Evolutionary conservation across 495 filamentous ascomycete species (phyloP), one percentile per base, ranked within the genome.

Genomic region (Talaromyces proteolyticus): DNA sequence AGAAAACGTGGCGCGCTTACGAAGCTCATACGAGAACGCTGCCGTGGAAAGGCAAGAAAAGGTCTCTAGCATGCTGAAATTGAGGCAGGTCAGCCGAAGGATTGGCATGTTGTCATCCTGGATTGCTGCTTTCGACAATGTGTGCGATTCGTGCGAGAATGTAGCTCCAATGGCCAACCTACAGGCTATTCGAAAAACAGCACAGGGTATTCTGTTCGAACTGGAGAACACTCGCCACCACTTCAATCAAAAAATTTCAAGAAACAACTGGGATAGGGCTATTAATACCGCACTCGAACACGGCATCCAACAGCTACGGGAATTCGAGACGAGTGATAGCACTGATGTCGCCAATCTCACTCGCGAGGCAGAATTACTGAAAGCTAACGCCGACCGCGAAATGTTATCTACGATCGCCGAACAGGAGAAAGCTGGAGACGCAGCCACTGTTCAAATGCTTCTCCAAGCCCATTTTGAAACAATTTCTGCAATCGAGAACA

Each of bases 401-500:
- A 78, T 84, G 2, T 75, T 91, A 50, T 67, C 78, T 7, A 82
- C 84, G n/a, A 80, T 97, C 22, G 61, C 86, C 16, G 91, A 96
- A 36, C 82, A 91, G 53, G 91, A 96, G 57, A 91, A 86, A 66
- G 75, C 76, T 38, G 87, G 87, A 29, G 88, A 95, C 65, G 80
- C 83, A 8, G 82, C 76, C 17, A 77, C 86, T 18, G 73, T 95
- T 56, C 91, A 96, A 64, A 76, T 86, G 5, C 78, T 97, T 38
- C 77, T 96, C 6, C 82, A 84, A 43, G 88, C 92, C 20, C 92
- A 97, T 59, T 93, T 97, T 58, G 92, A 97, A 61, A 88, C 89
- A 3, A 81, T 96, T 46, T 75, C 85, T 17, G 86, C 88, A 1
- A 77, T 99, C 50, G 81, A 85, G 50, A 85, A 86, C 51, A 86